Evolutionary conservation across 495 filamentous ascomycete genomes (phyloP), one percentile per base, ranked within the genome.

Genomic region (Xylaria flabelliformis): DNA sequence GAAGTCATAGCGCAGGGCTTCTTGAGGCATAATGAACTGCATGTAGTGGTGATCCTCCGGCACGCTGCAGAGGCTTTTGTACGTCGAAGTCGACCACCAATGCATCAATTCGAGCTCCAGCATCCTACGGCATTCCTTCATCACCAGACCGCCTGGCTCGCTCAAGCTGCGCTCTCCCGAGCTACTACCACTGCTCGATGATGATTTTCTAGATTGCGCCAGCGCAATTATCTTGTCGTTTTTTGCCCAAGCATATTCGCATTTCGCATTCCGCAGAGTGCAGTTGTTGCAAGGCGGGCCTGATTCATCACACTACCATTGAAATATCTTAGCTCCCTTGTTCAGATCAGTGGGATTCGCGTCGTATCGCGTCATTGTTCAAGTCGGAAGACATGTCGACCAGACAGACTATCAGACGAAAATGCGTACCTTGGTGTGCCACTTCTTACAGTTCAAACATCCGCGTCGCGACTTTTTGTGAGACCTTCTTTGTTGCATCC

Each of bases 401-500:
- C 41, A 64, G 41, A 41, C 32, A 39, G 15, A 34, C 58, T 34
- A 21, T 48, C n/a, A 24, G 58, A 70, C 44, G 68, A 53, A 41
- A 64, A 71, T 8, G 51, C 63, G 48, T 73, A 76, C 76, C 67
- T 82, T 82, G n/a, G 78, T 77, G 46, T 81, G 80, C 76, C 80
- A 76, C 69, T 78, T 81, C 50, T 82, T 82, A 69, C 80, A 82
- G 67, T 82, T 82, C 67, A 74, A 71, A 68, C 80, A 82, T 17
- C 80, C 80, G 53, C 78, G 77, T 13, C 80, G 77, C 2, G 80
- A 82, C 71, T 82, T 82, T 63, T 77, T 81, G 69, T 82, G 80
- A 64, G 79, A 80, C 67, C 77, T 70, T 71, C 80, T 66, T 46
- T 79, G 80, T 59, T 81, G 75, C 79, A 81, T 82, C 51, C 34